Evolutionary conservation across 495 filamentous ascomycete species (phyloP), one percentile per base, ranked within the genome.

Genomic region (Podospora conica): DNA sequence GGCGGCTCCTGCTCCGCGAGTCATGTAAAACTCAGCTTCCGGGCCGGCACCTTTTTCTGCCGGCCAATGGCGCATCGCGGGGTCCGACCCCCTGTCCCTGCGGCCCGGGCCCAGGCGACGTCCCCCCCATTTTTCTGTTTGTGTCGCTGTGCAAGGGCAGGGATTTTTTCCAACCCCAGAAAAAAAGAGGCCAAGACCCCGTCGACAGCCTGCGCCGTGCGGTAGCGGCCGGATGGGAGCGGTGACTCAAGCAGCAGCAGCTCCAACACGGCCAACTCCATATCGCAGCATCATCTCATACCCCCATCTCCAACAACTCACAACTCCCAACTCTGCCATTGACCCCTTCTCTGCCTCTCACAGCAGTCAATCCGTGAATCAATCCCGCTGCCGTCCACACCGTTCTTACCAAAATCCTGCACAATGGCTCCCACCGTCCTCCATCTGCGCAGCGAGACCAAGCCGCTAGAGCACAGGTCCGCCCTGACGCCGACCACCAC

Each of bases 401-500:
- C n/a, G 33, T 12, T n/a, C 23, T 25, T 20, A 2, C 27, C 29
- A 24, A 6, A 58, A 20, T 20, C 58, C 54, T 28, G 31, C 68
- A 74, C 63, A 63, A 77, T 78, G 75, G 71, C 75, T 40, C 74
- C 78, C 60, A 81, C 78, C 20, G 66, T 79, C 65, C 68, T 83
- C n/a, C 80, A 81, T 58, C 75, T 82, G 21, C 76, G 79, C 57
- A 76, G 77, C 61, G 76, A 82, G 72, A 78, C 79, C 69, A 85
- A 87, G 78, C 83, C 80, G n/a, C 73, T 86, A 48, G 84, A 87
- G 77, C 83, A 83, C 71, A 79, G 84, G 59, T 83, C 81, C 48
- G 82, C 84, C 33, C 78, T 82, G 55, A 84, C 82, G 10, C 80
- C 81, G 23, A 83, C 87, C 27, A 95, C 90, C 24, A 80, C 89